Conservation (phyloP, 306 rosid species). For the Cicer yamashitae region DNA sequence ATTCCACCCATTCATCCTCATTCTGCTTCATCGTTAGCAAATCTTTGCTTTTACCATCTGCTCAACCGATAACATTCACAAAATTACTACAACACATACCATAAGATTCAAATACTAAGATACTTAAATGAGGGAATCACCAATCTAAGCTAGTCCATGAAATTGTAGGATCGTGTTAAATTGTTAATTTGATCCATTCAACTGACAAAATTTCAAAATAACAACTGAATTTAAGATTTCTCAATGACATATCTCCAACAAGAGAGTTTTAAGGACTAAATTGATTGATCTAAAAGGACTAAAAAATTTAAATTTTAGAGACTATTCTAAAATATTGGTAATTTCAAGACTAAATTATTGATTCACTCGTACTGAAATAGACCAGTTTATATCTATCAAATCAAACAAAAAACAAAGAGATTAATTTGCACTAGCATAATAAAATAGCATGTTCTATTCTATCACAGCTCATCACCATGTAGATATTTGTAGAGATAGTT, state of each 20-base stretch:
- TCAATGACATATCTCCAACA: background rate
- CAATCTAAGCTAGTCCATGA: background rate
- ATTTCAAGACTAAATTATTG: background rate
- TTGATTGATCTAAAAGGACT: background rate
- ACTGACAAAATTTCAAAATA: background rate
- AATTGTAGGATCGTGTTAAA: background rate
- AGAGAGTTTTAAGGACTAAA: background rate
- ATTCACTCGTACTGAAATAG: background rate
- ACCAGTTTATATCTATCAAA: background rate
- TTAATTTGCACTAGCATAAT: background rate
- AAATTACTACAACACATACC: conserved; percentile 9
- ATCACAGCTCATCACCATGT: background rate
- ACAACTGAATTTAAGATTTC: background rate
- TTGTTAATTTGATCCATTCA: background rate
- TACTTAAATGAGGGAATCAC: background rate
- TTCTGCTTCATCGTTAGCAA: conserved; percentile 82
- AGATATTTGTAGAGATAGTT: background rate
- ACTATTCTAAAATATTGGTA: background rate
- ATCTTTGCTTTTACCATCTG: conserved; percentile 95
- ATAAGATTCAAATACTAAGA: conserved; percentile 2
- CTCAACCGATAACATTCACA: conserved; percentile 23
- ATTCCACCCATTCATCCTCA: conserved; percentile 92
- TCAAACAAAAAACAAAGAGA: background rate
- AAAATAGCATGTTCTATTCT: background rate
- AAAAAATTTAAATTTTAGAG: background rate